Evolutionary conservation across 352 stramenopile genomes (phyloP).

Genomic region (Hyaloperonospora arabidopsidis): DNA sequence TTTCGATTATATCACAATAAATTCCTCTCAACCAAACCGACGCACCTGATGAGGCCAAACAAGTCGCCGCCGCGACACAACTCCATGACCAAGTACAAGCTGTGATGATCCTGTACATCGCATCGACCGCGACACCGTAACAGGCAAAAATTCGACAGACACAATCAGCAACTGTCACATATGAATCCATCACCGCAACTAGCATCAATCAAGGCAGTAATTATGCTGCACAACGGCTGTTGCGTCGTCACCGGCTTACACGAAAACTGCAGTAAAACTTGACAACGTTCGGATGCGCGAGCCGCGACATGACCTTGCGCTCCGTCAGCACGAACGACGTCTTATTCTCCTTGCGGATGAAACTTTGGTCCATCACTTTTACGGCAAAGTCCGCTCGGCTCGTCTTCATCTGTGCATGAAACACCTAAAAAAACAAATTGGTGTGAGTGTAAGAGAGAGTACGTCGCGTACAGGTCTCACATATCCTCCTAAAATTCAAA

Average conservation of each 20-base stretch:
- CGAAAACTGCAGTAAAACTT: constrained; percentile 87
- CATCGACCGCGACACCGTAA: not conserved
- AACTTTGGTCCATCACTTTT: constrained; percentile 89
- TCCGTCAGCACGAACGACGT: constrained; percentile 88
- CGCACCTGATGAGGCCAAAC: constrained; percentile 69
- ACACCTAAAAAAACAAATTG: constrained; percentile 38
- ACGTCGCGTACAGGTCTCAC: not conserved
- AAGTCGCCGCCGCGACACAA: constrained; percentile 77
- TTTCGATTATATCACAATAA: not conserved
- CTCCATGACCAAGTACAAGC: constrained; percentile 86
- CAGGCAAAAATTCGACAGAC: constrained; percentile 3
- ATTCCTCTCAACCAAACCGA: not conserved
- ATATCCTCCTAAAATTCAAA: not conserved
- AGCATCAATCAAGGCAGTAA: not conserved
- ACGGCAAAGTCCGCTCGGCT: constrained; percentile 76
- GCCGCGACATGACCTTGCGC: constrained; percentile 81
- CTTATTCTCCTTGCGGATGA: constrained; percentile 89
- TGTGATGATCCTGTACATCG: constrained; percentile 62
- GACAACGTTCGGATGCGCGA: constrained; percentile 85
- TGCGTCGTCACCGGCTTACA: constrained; percentile 25
- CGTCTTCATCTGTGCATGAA: constrained; percentile 82
- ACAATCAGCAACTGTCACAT: not conserved
- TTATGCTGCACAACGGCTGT: not conserved
- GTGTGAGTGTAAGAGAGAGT: too few relatives aligned
- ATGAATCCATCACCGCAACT: too few relatives aligned